Base-by-base conservation (phyloP, 1,139 yeast species). In the Scheffersomyces quercinus region DNA sequence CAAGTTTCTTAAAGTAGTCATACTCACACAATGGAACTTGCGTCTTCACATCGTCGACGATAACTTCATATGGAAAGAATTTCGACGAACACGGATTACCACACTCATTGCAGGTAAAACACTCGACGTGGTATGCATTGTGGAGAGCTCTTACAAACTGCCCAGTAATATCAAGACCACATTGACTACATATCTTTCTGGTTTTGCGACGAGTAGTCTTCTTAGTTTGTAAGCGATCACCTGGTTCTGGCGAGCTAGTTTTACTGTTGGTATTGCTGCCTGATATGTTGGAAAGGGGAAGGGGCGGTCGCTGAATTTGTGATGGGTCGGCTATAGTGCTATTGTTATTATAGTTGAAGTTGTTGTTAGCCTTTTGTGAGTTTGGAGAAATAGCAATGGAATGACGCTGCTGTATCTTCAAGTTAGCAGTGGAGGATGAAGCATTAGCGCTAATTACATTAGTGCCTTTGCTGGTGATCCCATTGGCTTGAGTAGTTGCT, bases 1-100 rank as follows among this genome's bases (percentile, higher is more conserved):
- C 87, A 47, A 90, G 77, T 54, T 95, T 80, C 55, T 82, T 83
- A 70, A 93, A 93, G 62, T 91, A 93, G 66, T 95, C 96, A 54
- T 82, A 87, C 64, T 95, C 99, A 67, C 99, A 95, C 28, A 95
- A 73, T 0, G 97, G 89, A 3, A 88, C 83, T 49, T 83, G 82
- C 5, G 54, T 50, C 7, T 59, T 56, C 3, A 53, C 49, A 2
- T 67, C 65, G 38, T 68, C 70, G 4, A 37, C 29, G 13, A 65
- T 64, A 2, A 68, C 53, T 45, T 77, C 82, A 48, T 62, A 77
- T 0, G 90, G 87, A 64, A 85, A 85, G 58, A 85, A 85, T 56
- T 84, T 85, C 20, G 85, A 70, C 1, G 88, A 83, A 54, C 97
- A 88, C 47, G 81, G 85, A 24, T 74, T 73, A 3, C 84, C 84